These are phyloP conservation scores for Magnaporthiopsis poae DNA, from an alignment of 2,329 filamentous ascomycete genomes.

Conservation along the genomic window DNA sequence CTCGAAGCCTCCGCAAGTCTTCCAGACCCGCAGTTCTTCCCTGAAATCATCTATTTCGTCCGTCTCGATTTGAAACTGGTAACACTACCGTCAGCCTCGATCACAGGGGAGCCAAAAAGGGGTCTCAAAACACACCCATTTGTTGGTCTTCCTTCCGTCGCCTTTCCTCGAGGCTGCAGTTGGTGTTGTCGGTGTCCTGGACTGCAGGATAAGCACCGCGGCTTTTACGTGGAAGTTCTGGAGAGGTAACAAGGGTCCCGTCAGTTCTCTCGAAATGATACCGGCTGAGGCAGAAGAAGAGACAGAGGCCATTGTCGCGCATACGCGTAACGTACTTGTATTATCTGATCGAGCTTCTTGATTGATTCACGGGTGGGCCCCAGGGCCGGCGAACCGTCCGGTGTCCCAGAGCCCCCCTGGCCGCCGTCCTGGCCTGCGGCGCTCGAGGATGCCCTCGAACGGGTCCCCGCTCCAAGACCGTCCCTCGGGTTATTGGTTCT, in stretches of 20 bases:
- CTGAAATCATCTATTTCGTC: constrained; percentile 83
- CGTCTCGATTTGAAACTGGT: constrained; percentile 85
- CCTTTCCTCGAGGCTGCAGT: constrained; percentile 37
- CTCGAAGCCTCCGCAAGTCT: constrained; percentile 63
- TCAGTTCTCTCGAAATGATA: background rate
- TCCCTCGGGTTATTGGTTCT: constrained; percentile 70
- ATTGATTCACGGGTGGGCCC: constrained; percentile 56
- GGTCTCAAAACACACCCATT: constrained; percentile 54
- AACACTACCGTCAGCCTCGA: constrained; percentile 7
- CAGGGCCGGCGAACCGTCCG: constrained; percentile 26
- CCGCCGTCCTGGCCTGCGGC: constrained; percentile 29
- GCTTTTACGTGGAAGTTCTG: constrained; percentile 90
- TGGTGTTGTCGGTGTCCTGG: constrained; percentile 61
- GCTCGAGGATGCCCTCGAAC: constrained; percentile 34
- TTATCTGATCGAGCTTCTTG: constrained; percentile 82
- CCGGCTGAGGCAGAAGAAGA: background rate
- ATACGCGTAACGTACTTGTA: constrained; percentile 52
- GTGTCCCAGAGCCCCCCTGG: constrained; percentile 37
- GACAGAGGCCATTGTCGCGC: background rate
- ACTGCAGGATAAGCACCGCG: constrained; percentile 71
- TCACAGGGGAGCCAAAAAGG: background rate
- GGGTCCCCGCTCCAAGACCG: constrained; percentile 28
- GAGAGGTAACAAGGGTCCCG: constrained; percentile 1
- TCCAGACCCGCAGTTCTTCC: constrained; percentile 75
- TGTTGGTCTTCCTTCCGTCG: constrained; percentile 57